phyloP scores from a whole-genome alignment of 2,329 filamentous ascomycete species.

The Lasiodiplodia theobromae region DNA sequence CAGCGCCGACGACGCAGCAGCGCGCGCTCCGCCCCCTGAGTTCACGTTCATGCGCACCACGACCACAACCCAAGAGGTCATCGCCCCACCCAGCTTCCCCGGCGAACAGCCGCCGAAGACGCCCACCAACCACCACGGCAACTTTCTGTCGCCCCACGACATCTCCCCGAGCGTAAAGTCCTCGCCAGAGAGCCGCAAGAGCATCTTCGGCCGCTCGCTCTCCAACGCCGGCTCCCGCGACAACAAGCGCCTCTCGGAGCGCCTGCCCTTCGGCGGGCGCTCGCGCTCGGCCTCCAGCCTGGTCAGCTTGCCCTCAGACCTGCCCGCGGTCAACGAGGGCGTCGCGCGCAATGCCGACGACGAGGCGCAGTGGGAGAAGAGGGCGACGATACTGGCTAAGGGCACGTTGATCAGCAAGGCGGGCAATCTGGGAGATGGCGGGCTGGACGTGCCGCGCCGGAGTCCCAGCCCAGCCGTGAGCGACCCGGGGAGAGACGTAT shows the following conservation, averaged over 20 bases:
- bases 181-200: conserved; percentile 37
- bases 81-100: conserved; percentile 70
- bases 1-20: conserved; percentile 29
- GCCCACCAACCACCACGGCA: background rate
- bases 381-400: conserved; percentile 85
- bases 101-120: conserved; percentile 44
- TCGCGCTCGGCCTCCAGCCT: conserved; percentile 65
- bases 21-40: conserved; percentile 39
- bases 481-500: conserved; percentile 49
- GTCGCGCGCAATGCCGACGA: conserved; percentile 52
- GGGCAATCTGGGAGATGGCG: background rate
- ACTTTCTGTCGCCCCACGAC: conserved; percentile 17
- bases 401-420: conserved; percentile 53
- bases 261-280: conserved; percentile 67
- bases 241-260: conserved; percentile 66
- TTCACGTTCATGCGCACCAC: conserved; percentile 88
- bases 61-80: conserved; percentile 78
- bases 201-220: conserved; percentile 35
- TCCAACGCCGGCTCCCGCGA: conserved; percentile 37
- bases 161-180: conserved; percentile 33
- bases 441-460: conserved; percentile 28
- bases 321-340: conserved; percentile 72
- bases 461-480: conserved; percentile 47
- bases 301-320: conserved; percentile 76
- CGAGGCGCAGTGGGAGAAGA: conserved; percentile 83